Base-by-base conservation (phyloP, 306 rosid species). In the Abrus precatorius region DNA sequence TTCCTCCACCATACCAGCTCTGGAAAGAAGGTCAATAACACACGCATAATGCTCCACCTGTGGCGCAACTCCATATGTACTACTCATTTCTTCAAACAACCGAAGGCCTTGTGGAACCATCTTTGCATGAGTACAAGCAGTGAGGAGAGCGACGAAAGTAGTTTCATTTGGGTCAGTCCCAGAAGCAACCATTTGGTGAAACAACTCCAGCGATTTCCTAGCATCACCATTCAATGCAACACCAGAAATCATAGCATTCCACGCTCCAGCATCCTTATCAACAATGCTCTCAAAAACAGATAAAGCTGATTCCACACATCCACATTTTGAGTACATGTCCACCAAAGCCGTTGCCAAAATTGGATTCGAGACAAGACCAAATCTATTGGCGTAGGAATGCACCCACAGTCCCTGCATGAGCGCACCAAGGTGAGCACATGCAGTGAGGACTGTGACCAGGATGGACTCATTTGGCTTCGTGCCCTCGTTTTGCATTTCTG, bases 211-310 rank as follows among this genome's bases (percentile, higher is more conserved):
- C 1, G 95, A 85, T 74, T 87, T 90, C 83, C 67, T 72, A 1
- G 83, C 95, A 83, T 86, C 85, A n/a, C 95, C 95, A 53, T 82
- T 89, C 87, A 92, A 69, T 1, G 93, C 90, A 69, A 83, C 84
- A 27, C 95, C 95, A 7, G 87, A 76, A 56, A 92, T 89, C 87
- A 92, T 90, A 14, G 92, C 93, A 75, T 92, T 92, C 95, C 95
- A 92, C 0, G 92, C 93, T 52, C 85, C 85, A 12, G 84, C 80
- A 80, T 86, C 89, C 70, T 67, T 86, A 34, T 12, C 59, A 6
- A 52, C 69, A 38, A 80, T 83, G 2, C 69, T 36, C 50, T 77
- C 45, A 2, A 77, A 89, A 80, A 86, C 84, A 36, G 76, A 66
- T 6, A 80, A 72, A 44, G 89, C 87, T 3, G 67, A 67, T 14